Evolutionary conservation across 2,329 filamentous ascomycete species (phyloP), one percentile per base, ranked within the genome.

Genomic region (Fusarium oligoseptatum): DNA sequence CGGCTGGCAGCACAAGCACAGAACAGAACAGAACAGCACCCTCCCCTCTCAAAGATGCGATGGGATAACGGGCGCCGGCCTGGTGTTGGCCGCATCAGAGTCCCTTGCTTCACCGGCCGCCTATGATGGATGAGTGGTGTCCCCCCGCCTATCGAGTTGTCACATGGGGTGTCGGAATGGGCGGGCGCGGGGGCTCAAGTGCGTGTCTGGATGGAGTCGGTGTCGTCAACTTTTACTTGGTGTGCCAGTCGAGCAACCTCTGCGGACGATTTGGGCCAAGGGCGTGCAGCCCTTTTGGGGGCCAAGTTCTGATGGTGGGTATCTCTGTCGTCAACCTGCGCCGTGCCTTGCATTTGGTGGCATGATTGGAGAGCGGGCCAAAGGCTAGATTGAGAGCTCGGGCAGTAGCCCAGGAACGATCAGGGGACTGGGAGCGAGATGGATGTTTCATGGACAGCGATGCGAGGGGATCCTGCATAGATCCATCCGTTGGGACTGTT

Each of bases 281-380:
- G 70, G 68, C 70, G 68, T 41, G 65, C 65, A 70, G 63, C 71
- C 73, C 48, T 52, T 71, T 72, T 58, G 58, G 60, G 57, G 50
- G 55, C 66, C 63, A 76, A 60, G 76, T 71, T 69, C 66, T 66
- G 50, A 60, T 68, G 73, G 68, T 71, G 70, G 65, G 67, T 67
- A 72, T 64, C 63, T 77, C 72, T 78, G 73, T 76, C 75, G 73
- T 78, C 77, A 79, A 71, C 76, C 70, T 77, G 77, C 77, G 69
- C 64, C 68, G 77, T 79, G 77, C 77, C 77, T 78, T 79, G 77
- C 77, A 79, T 77, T 67, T 77, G 67, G 76, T 79, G 77, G 73
- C 77, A 79, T 79, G 70, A 73, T 73, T 78, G 64, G 67, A 72
- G 73, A 72, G 74, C 66, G 66, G 74, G 65, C 62, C 71, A 71